Percentiles rank a stretch among this genome's conserved stretches.
Conservation (phyloP, 2,329 filamentous ascomycete genomes). For the Penicillium sp. region DNA sequence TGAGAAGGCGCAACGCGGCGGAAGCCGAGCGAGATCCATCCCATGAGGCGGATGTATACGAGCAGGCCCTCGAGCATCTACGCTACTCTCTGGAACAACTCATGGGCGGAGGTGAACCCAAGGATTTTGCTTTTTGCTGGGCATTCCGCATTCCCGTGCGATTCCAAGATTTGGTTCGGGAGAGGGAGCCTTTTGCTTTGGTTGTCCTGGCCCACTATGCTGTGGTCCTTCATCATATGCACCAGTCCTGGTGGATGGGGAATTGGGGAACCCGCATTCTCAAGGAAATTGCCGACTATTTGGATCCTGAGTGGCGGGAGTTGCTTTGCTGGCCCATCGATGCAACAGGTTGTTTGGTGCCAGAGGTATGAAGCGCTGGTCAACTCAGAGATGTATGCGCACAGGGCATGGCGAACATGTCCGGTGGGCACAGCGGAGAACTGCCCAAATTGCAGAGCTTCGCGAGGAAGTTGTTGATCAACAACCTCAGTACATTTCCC, state of each 20-base stretch:
- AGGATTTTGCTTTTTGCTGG: slow-evolving; percentile 56
- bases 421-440: neutral
- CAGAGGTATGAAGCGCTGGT: slow-evolving; percentile 13
- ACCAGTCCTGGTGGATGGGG: slow-evolving; percentile 72
- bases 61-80: slow-evolving; percentile 37
- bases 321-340: slow-evolving; percentile 44
- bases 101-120: slow-evolving; percentile 39
- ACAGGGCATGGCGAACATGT: neutral
- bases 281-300: slow-evolving; percentile 57
- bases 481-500: neutral
- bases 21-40: slow-evolving; percentile 29
- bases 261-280: slow-evolving; percentile 71
- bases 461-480: neutral
- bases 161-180: slow-evolving; percentile 57
- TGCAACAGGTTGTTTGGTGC: slow-evolving; percentile 40
- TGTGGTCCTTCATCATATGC: slow-evolving; percentile 62
- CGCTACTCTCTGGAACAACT: slow-evolving; percentile 37
- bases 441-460: neutral
- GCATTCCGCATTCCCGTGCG: slow-evolving; percentile 67
- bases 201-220: slow-evolving; percentile 53
- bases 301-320: slow-evolving; percentile 38
- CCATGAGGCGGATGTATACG: slow-evolving; percentile 39
- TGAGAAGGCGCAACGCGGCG: slow-evolving; percentile 35
- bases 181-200: slow-evolving; percentile 49
- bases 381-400: neutral